These are phyloP conservation scores for Dothiorella sarmentorum DNA, from an alignment of 2,329 filamentous ascomycete species.

Conservation along the genomic window DNA sequence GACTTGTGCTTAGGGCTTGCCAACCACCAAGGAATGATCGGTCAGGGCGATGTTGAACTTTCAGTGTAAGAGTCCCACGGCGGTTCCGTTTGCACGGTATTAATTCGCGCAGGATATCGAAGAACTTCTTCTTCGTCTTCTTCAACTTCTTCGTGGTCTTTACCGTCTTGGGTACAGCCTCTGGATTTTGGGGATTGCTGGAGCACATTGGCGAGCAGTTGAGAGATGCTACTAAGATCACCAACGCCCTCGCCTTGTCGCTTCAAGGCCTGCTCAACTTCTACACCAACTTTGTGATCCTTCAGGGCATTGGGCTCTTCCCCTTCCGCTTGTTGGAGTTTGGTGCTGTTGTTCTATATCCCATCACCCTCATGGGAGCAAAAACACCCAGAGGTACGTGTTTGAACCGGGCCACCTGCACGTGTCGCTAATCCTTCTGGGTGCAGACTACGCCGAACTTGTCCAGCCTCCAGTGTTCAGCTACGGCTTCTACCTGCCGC, in stretches of 20 bases:
- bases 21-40: conserved; percentile 90
- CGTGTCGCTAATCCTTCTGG: background rate
- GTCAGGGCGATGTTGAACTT: conserved; percentile 87
- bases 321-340: conserved; percentile 90
- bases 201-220: conserved; percentile 67
- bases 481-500: conserved; percentile 94
- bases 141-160: conserved; percentile 99
- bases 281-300: conserved; percentile 89
- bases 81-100: background rate
- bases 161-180: conserved; percentile 77
- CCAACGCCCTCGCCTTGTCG: conserved; percentile 69
- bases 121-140: conserved; percentile 99
- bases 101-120: conserved; percentile 60
- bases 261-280: conserved; percentile 74
- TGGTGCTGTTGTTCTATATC: conserved; percentile 79
- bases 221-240: conserved; percentile 74
- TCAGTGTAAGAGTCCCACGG: conserved; percentile 53
- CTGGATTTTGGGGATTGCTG: conserved; percentile 66
- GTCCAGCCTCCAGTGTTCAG: conserved; percentile 81
- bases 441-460: conserved; percentile 72
- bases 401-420: background rate
- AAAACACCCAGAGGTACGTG: conserved; percentile 69
- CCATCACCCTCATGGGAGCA: conserved; percentile 71
- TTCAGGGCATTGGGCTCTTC: conserved; percentile 90
- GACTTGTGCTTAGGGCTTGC: conserved; percentile 58